Base-by-base conservation (phyloP, 495 filamentous ascomycete genomes). In the Tuber calosporum region DNA sequence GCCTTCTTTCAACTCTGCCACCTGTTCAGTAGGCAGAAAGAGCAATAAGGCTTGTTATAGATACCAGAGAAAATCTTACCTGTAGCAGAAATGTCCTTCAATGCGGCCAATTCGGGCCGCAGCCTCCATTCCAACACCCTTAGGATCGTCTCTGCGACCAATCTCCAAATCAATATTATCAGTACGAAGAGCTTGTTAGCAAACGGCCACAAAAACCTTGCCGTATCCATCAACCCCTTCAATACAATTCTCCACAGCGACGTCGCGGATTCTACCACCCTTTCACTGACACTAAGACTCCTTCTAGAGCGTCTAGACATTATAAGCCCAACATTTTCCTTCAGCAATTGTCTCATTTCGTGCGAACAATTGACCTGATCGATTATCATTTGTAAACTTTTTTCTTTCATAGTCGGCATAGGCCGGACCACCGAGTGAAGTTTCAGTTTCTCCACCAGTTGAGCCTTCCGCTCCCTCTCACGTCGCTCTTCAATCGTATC, bases 361-460 rank as follows among this genome's bases (percentile, higher is more conserved):
- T 90, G 93, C 1, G 94, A 92, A 84, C 95, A 98, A 81, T 99
- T 99, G 80, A 97, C 90, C 82, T 99, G 95, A 79, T 94, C 93
- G 73, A 98, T 87, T 72, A 98, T 94, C 39, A 87, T 89, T 19
- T 89, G 87, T 40, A 99, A 86, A 11, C 90, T 88, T 71, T 87
- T 86, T 79, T 98, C 95, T 81, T 97, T 96, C 73, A 89, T 87
- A 2, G 96, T 93, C 7, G 89, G 87, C 3, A 87, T 83, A 77
- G 91, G 92, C 79, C 86, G 89, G 58, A 91, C 84, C 20, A 98
- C 92, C 11, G 92, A 93, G 82, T 99, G 95, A 58, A 91, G 84
- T 78, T 91, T 92, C 66, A 98, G 84, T 80, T 98, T 99, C 75
- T 97, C 90, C n/a, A 96, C 88, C 68, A 99, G 82, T 66, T 85